Percentiles rank a stretch among this genome's conserved stretches.
Evolutionary conservation across 768 basidiomycete genomes (phyloP).

Genomic region (Lentinula aciculospora): DNA sequence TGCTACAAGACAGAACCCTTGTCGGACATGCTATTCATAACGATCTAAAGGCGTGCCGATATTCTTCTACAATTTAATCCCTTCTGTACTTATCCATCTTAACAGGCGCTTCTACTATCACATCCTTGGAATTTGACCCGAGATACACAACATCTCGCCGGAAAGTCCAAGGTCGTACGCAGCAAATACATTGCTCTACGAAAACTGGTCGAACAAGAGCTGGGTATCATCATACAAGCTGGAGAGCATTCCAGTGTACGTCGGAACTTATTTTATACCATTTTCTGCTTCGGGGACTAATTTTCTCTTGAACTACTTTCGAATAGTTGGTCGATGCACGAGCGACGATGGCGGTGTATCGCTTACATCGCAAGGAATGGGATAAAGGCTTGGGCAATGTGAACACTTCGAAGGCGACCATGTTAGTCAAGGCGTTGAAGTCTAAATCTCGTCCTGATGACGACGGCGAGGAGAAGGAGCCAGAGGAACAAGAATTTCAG

Average conservation of each 20-base stretch:
- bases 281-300: not conserved
- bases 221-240: conserved; percentile 74
- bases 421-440: not conserved
- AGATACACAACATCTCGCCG: conserved; percentile 64
- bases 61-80: not conserved
- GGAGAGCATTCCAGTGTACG: conserved; percentile 91
- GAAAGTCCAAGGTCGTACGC: conserved; percentile 54
- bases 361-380: conserved; percentile 79
- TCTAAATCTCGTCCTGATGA: not conserved
- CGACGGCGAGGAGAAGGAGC: not conserved
- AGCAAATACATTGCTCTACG: conserved; percentile 71
- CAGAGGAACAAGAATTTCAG: not conserved
- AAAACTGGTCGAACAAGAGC: conserved; percentile 72
- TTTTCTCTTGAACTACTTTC: not conserved
- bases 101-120: conserved; percentile 61
- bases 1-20: conserved; percentile 74
- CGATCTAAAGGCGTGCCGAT: conserved; percentile 67
- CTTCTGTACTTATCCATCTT: not conserved
- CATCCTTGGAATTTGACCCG: conserved; percentile 60
- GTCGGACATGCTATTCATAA: conserved; percentile 91
- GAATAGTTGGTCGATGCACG: conserved; percentile 84
- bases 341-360: conserved; percentile 92
- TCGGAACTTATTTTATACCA: conserved; percentile 8
- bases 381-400: conserved; percentile 57
- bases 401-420: conserved; percentile 4